Evolutionary conservation across 345 rosid genomes (phyloP), one percentile per base, ranked within the genome.

Genomic region (Viola odorata): DNA sequence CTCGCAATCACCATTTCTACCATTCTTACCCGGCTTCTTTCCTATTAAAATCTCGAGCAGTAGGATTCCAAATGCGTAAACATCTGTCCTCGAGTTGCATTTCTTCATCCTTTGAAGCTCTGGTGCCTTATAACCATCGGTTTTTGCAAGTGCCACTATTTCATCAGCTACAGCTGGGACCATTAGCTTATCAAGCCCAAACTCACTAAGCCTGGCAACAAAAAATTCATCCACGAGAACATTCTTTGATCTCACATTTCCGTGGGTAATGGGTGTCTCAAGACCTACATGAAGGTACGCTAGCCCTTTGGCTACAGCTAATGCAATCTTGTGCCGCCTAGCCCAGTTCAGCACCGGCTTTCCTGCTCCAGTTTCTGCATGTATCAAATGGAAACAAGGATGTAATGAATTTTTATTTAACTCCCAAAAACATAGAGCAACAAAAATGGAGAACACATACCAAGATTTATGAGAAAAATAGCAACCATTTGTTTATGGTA

Each of bases 101-200:
- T 90, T 94, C 86, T 94, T 94, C 97, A 87, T 89, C 85, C 73
- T 86, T 65, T 94, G 97, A 54, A 94, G 96, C 71, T 94, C 97
- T 0, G 97, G 96, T 39, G 99, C 99, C 67, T 90, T 94, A 77
- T 87, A 90, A 7, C 99, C 99, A 0, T 94, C 97, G 0, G 78
- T 63, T 77, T 94, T 94, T 8, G 97, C 95, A 8, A 84, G 87
- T 38, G 91, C 83, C 36, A 94, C 88, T 13, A 94, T 90, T 78
- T 94, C 99, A 55, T 94, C 96, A 0, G 99, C 99, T 17, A 94
- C 86, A 5, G 90, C 63, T 7, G 95, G 96, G 56, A 94, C 75
- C 99, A 94, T 87, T 67, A 94, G 69, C 82, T 84, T 88, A 80
- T 94, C 91, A 5, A 94, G 97, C 37, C 99, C 97, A 37, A 82